These are phyloP conservation scores for Auricularia auricula-judae DNA, from an alignment of 768 basidiomycete species.

Conservation along the genomic window DNA sequence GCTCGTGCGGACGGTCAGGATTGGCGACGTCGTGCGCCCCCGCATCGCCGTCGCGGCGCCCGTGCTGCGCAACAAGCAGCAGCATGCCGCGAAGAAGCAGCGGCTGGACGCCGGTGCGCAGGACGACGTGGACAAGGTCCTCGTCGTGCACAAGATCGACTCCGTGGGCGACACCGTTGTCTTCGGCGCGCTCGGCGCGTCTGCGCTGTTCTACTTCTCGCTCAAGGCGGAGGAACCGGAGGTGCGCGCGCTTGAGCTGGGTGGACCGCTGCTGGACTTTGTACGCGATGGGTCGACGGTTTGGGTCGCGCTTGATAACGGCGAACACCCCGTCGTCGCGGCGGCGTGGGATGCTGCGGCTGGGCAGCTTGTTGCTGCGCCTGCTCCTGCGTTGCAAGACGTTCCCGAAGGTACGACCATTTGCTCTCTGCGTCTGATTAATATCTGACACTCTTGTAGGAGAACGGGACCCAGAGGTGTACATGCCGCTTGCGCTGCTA, in stretches of 20 bases:
- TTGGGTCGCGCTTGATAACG: slow-evolving; percentile 39
- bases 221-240: slow-evolving; percentile 4
- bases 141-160: slow-evolving; percentile 49
- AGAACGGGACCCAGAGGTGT: slow-evolving; percentile 37
- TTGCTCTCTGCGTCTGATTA: not conserved
- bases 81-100: slow-evolving; percentile 8
- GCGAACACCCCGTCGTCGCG: slow-evolving; percentile 18
- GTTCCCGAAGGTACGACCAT: slow-evolving; percentile 33
- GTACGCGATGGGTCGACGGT: slow-evolving; percentile 26
- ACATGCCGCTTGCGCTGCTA: slow-evolving; percentile 41
- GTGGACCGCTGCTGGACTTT: slow-evolving; percentile 52
- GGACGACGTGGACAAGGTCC: slow-evolving; percentile 20
- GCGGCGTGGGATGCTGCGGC: slow-evolving; percentile 12
- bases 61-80: slow-evolving; percentile 5
- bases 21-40: slow-evolving; percentile 29
- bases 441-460: slow-evolving; percentile 1
- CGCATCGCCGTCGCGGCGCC: slow-evolving; percentile 27
- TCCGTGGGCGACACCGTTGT: slow-evolving; percentile 23
- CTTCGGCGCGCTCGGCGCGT: slow-evolving; percentile 34
- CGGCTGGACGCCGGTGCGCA: slow-evolving; percentile 14
- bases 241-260: slow-evolving; percentile 37
- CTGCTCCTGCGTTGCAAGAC: slow-evolving; percentile 35
- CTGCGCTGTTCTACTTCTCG: slow-evolving; percentile 49
- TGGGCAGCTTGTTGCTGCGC: slow-evolving; percentile 23
- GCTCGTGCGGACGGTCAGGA: slow-evolving; percentile 37